A percentile compares a stretch with the other conserved stretches of the same genome.
Conservation (phyloP, 768 basidiomycete genomes). For the Goffeauzyma gilvescens region DNA sequence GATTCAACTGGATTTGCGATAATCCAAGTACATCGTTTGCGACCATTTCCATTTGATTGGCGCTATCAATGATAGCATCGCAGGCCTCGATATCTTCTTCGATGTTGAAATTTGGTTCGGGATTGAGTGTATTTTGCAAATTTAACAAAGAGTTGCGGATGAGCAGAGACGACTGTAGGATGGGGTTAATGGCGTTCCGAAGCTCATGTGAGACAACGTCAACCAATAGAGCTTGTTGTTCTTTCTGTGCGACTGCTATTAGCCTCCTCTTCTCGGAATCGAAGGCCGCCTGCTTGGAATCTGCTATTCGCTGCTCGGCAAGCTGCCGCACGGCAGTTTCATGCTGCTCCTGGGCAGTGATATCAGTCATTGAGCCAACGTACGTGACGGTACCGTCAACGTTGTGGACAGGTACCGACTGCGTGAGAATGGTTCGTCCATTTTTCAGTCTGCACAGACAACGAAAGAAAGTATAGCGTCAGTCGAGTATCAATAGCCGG, state of each 20-base stretch:
- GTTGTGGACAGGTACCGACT: not conserved
- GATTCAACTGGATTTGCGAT: constrained; percentile 11
- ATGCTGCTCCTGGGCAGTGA: constrained; percentile 5
- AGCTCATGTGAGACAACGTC: constrained; percentile 7
- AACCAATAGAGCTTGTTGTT: constrained; percentile 6
- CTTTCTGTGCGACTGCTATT: constrained; percentile 5
- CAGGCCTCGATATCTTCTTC: constrained; percentile 10
- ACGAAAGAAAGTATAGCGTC: not conserved
- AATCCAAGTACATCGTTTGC: constrained; percentile 9
- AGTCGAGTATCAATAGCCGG: not conserved
- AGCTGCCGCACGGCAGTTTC: not conserved
- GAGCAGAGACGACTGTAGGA: constrained; percentile 5
- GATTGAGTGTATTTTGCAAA: not conserved
- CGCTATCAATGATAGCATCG: constrained; percentile 11
- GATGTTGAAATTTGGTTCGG: not conserved
- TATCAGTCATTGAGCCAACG: constrained; percentile 5
- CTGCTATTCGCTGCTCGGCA: constrained; percentile 2
- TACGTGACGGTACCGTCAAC: not conserved
- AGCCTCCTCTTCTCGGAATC: constrained; percentile 8
- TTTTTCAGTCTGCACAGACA: constrained; percentile 8
- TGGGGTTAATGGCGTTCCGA: constrained; percentile 8
- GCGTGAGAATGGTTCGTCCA: constrained; percentile 2
- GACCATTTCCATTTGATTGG: constrained; percentile 7
- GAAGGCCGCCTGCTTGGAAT: not conserved
- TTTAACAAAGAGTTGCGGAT: constrained; percentile 2